These are phyloP conservation scores for Phlebopus sp. DNA, from an alignment of 1,284 basidiomycete genomes.

Conservation along the genomic window DNA sequence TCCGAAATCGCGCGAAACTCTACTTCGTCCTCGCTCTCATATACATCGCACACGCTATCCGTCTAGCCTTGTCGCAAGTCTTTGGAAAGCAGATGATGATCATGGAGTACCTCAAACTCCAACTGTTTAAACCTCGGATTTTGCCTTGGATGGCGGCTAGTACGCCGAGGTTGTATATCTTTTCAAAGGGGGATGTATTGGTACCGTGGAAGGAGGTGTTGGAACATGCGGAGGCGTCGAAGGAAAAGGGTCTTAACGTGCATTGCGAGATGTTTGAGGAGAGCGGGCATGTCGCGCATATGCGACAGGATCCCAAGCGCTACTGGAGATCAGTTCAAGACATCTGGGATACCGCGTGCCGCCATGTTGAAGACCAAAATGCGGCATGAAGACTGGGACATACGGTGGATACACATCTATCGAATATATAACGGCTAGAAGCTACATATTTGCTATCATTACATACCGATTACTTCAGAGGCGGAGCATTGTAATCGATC, in stretches of 20 bases:
- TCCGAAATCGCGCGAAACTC: constrained; percentile 37
- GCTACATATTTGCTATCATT: not conserved
- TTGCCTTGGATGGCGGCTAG: constrained; percentile 44
- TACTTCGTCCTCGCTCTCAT: constrained; percentile 23
- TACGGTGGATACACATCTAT: too few relatives aligned
- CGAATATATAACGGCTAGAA: not conserved
- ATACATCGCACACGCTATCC: constrained; percentile 20
- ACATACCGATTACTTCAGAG: constrained; percentile 24
- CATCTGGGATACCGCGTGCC: constrained; percentile 23
- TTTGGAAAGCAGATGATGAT: constrained; percentile 17
- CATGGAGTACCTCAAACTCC: constrained; percentile 27
- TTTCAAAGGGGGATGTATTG: constrained; percentile 47
- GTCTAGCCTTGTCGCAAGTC: constrained; percentile 8
- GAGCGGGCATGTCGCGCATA: constrained; percentile 56
- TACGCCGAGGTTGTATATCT: constrained; percentile 54
- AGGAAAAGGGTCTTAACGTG: constrained; percentile 37
- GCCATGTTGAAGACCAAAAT: not conserved
- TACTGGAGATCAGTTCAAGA: constrained; percentile 24
- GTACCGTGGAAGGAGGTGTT: constrained; percentile 43
- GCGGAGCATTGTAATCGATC: constrained; percentile 43
- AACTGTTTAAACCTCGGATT: constrained; percentile 34
- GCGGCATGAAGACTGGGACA: too few relatives aligned
- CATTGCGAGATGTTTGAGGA: constrained; percentile 42
- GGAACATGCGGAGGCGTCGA: constrained; percentile 38
- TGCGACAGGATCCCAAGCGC: constrained; percentile 42